phyloP scores from a whole-genome alignment of 768 basidiomycete genomes.

The Leccinum subgranulosum region DNA sequence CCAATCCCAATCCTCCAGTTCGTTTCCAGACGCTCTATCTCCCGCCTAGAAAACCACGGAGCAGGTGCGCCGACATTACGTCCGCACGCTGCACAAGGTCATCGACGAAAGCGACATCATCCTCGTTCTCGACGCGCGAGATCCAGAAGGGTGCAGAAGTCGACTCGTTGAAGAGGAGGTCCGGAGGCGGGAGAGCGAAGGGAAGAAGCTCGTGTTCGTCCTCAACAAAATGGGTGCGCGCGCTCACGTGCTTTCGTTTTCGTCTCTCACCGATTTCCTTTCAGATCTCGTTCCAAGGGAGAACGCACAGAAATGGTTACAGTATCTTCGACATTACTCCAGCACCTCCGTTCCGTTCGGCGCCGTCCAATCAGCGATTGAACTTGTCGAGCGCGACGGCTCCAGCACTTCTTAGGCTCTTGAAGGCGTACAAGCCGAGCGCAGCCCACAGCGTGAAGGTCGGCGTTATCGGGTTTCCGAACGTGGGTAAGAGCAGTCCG shows the following conservation, averaged over 20 bases:
- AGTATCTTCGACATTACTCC: conserved; percentile 90
- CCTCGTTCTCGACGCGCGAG: conserved; percentile 88
- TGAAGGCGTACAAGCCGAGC: conserved; percentile 82
- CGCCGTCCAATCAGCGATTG: conserved; percentile 70
- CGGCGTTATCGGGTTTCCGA: conserved; percentile 94
- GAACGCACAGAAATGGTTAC: conserved; percentile 89
- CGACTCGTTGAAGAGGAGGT: conserved; percentile 94
- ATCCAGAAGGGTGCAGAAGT: conserved; percentile 93
- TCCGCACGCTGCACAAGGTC: conserved; percentile 84
- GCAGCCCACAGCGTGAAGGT: conserved; percentile 68
- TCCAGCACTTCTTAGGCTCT: conserved; percentile 73
- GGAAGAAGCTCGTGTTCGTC: conserved; percentile 91
- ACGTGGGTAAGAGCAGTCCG: conserved; percentile 93
- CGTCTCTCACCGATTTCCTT: neutral
- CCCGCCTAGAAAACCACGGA: conserved; percentile 53
- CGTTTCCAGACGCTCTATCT: conserved; percentile 30
- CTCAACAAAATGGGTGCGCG: conserved; percentile 94
- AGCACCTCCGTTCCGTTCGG: conserved; percentile 86
- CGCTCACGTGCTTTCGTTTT: neutral
- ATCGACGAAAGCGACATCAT: conserved; percentile 90
- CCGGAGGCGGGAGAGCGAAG: conserved; percentile 74
- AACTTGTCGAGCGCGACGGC: conserved; percentile 79
- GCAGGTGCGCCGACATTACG: conserved; percentile 68
- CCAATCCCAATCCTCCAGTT: conserved; percentile 1
- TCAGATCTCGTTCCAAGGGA: conserved; percentile 85